These are phyloP conservation scores for Coemansia sp. DNA, from an alignment of 192 early-diverging fungal species.

Conservation along the genomic window DNA sequence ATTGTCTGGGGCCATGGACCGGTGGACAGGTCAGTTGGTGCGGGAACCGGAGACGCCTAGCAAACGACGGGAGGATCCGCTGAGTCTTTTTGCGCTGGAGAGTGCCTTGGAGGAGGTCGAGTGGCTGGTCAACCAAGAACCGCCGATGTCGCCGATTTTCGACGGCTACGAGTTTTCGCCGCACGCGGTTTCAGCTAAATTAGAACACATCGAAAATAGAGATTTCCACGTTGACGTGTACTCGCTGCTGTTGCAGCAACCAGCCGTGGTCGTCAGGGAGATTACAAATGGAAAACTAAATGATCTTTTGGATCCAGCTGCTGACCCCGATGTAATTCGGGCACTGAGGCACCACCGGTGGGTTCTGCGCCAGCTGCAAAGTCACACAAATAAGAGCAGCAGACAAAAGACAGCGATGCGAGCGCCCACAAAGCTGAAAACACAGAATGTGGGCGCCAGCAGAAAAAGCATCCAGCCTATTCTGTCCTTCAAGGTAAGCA, in stretches of 20 bases:
- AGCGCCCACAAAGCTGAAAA: too few species aligned
- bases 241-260: constrained; percentile 22
- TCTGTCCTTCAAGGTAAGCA: too few species aligned
- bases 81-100: neutral
- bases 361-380: too few species aligned
- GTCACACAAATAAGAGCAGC: too few species aligned
- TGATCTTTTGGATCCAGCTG: too few species aligned
- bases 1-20: constrained; percentile 21
- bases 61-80: constrained; percentile 5
- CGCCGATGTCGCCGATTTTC: constrained; percentile 45
- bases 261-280: neutral
- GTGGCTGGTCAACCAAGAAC: constrained; percentile 45
- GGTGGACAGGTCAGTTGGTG: constrained; percentile 9
- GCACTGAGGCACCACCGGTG: too few species aligned
- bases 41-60: neutral
- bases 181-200: neutral
- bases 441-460: too few species aligned
- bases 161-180: constrained; percentile 19
- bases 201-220: constrained; percentile 3
- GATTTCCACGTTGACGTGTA: constrained; percentile 37
- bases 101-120: constrained; percentile 14
- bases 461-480: neutral
- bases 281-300: too few species aligned
- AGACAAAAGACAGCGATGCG: too few species aligned
- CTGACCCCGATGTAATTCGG: too few species aligned